phyloP scores from a whole-genome alignment of 768 basidiomycete species.

The Chiua virens region DNA sequence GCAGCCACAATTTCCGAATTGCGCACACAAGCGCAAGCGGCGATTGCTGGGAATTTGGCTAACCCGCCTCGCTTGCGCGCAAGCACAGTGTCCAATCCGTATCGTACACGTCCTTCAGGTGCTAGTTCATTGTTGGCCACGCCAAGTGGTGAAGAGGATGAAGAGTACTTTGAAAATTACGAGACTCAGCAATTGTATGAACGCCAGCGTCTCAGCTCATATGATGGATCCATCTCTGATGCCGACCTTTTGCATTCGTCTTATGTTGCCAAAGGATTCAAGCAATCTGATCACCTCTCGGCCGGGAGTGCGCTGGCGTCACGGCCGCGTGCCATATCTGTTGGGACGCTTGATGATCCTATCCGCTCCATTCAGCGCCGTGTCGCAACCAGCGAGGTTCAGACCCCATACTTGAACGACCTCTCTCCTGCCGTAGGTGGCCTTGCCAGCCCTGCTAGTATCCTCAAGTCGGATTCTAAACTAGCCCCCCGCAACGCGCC shows the following conservation, averaged over 20 bases:
- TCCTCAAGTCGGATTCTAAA: slow-evolving; percentile 62
- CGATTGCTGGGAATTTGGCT: slow-evolving; percentile 80
- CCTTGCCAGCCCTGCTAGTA: slow-evolving; percentile 36
- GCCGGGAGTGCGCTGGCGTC: slow-evolving; percentile 40
- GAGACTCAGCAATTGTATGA: slow-evolving; percentile 40
- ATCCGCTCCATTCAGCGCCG: slow-evolving; percentile 68
- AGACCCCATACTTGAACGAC: slow-evolving; percentile 57
- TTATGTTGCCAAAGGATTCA: slow-evolving; percentile 72
- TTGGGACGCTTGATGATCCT: slow-evolving; percentile 84
- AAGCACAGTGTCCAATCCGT: slow-evolving; percentile 93
- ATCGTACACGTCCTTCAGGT: slow-evolving; percentile 63
- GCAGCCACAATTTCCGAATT: slow-evolving; percentile 89
- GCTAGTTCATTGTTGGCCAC: slow-evolving; percentile 63
- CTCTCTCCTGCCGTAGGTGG: slow-evolving; percentile 40
- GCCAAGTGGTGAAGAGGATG: slow-evolving; percentile 66
- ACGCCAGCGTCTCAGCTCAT: slow-evolving; percentile 61
- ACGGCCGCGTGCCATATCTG: slow-evolving; percentile 82
- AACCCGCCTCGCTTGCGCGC: slow-evolving; percentile 82
- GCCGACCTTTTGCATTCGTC: slow-evolving; percentile 54
- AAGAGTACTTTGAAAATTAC: slow-evolving; percentile 70
- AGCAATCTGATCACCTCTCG: slow-evolving; percentile 66
- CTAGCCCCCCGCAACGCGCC: slow-evolving; percentile 43
- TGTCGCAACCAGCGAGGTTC: slow-evolving; percentile 55
- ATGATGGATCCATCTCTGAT: slow-evolving; percentile 55
- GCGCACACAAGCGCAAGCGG: slow-evolving; percentile 86